Conservation (phyloP, 306 rosid genomes). For the Gillenia trifoliata region DNA sequence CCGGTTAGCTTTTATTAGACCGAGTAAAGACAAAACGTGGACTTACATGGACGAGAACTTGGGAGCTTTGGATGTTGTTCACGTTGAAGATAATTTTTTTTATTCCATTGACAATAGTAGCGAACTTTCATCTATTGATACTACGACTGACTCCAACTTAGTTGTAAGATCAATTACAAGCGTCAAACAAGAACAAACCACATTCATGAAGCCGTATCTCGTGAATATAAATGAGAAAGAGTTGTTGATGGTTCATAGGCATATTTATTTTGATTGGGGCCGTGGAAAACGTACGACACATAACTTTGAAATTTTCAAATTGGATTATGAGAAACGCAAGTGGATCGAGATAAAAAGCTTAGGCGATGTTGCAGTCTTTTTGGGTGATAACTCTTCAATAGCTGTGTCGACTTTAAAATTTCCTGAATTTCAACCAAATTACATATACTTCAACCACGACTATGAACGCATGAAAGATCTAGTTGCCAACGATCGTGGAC, state of each 20-base stretch:
- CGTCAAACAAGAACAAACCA: background rate
- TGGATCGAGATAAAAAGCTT: background rate
- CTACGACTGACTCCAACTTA: background rate
- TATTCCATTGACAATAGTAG: too few species aligned
- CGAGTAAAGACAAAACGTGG: too few species aligned
- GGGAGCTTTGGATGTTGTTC: constrained; percentile 9
- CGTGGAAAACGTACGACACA: background rate
- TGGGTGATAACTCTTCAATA: background rate
- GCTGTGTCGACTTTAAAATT: background rate
- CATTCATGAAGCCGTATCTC: background rate
- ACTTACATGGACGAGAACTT: too few species aligned
- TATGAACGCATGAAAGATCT: background rate
- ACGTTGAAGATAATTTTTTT: background rate
- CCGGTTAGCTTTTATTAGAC: too few species aligned
- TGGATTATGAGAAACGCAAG: background rate
- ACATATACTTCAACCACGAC: background rate
- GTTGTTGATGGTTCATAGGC: background rate
- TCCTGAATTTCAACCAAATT: background rate
- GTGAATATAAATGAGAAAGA: background rate
- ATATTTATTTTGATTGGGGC: background rate
- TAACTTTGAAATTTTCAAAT: too few species aligned
- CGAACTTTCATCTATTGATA: background rate
- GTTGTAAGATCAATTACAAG: background rate
- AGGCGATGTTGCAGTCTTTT: background rate
- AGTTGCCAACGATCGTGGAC: background rate